Percentiles rank a stretch among this genome's conserved stretches.
phyloP scores from a whole-genome alignment of 2,329 filamentous ascomycete species.

The Venturia aucupariae region DNA sequence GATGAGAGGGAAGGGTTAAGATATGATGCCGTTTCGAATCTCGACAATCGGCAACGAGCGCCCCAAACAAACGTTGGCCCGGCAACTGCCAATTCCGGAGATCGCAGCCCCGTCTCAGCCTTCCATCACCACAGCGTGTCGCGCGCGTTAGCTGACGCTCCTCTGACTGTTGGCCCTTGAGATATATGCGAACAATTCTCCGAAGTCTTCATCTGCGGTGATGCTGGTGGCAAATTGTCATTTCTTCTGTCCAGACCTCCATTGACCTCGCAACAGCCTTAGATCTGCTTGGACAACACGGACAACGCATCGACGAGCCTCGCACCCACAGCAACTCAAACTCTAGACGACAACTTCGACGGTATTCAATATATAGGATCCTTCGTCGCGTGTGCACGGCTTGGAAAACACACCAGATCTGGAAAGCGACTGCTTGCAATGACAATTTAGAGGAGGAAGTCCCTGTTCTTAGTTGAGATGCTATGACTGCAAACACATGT shows the following conservation, averaged over 20 bases:
- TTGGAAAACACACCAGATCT: not conserved
- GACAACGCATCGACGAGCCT: constrained; percentile 1
- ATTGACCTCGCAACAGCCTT: not conserved
- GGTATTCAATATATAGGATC: not conserved
- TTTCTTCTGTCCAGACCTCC: not conserved
- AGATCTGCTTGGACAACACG: not conserved
- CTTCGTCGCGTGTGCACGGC: not conserved
- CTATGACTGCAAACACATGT: not conserved
- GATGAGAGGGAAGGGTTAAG: not conserved
- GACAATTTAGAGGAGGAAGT: not conserved
- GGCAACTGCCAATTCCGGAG: not conserved
- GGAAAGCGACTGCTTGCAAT: not conserved
- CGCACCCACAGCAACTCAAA: constrained; percentile 4
- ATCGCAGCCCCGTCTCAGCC: not conserved
- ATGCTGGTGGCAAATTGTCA: not conserved
- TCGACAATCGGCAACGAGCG: not conserved
- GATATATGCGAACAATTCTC: not conserved
- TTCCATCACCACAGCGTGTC: not conserved
- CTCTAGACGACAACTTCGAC: not conserved
- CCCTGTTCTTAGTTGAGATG: not conserved
- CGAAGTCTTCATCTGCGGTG: not conserved
- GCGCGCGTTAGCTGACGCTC: not conserved
- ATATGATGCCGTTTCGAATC: not conserved
- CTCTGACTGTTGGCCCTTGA: not conserved
- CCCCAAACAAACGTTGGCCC: not conserved